phyloP scores from a whole-genome alignment of 371 early-diverging fungal species.

The Ordospora colligata region DNA sequence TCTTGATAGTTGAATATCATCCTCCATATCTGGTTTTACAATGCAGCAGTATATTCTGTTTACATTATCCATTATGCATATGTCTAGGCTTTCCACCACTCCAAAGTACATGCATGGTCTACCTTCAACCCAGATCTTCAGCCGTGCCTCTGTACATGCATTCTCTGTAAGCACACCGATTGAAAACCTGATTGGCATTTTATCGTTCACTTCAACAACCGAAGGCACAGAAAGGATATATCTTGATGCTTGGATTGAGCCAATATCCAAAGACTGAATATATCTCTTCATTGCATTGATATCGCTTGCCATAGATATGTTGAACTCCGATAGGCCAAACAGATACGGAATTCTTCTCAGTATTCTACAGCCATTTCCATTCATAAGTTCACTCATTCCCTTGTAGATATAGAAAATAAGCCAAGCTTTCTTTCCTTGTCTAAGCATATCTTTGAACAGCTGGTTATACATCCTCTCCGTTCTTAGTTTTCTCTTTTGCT shows the following conservation, averaged over 20 bases:
- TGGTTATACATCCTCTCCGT: background rate
- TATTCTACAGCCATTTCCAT: background rate
- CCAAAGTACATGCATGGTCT: background rate
- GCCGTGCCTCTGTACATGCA: background rate
- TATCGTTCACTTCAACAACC: background rate
- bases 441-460: background rate
- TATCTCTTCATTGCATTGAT: background rate
- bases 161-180: background rate
- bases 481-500: no score
- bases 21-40: background rate
- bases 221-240: background rate
- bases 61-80: background rate
- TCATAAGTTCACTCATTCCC: background rate
- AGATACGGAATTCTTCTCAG: background rate
- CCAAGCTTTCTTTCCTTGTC: background rate
- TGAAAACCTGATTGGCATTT: background rate
- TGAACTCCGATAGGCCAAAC: background rate
- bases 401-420: background rate
- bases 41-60: background rate
- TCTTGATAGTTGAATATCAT: background rate
- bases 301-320: background rate
- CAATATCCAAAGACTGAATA: background rate
- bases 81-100: background rate
- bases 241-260: background rate
- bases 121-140: background rate